A percentile compares a stretch with the other conserved stretches of the same genome.
phyloP scores from a whole-genome alignment of 352 stramenopile species.

The Phytopythium ostracodes region DNA sequence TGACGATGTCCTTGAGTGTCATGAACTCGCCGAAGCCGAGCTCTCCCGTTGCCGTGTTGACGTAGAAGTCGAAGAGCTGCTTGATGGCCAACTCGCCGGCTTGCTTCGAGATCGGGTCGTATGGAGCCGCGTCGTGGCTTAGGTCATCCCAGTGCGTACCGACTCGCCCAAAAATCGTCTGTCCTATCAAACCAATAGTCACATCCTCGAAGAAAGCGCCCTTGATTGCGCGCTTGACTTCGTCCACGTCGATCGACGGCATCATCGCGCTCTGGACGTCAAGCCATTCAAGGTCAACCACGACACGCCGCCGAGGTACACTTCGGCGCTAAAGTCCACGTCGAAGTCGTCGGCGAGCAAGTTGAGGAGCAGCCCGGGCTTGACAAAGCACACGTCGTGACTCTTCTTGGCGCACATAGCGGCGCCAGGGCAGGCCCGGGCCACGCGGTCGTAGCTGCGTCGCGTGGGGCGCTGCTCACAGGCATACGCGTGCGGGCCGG shows the following conservation, averaged over 20 bases:
- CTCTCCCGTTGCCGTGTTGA: background rate
- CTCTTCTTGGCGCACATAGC: background rate
- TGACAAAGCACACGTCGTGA: background rate
- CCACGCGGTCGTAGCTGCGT: background rate
- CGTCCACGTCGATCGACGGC: background rate
- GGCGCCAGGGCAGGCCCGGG: background rate
- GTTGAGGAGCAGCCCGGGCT: background rate
- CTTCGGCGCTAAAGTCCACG: background rate
- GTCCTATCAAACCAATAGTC: no score
- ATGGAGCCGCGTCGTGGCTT: background rate
- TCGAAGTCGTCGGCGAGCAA: background rate
- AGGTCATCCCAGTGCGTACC: background rate
- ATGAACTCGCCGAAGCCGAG: background rate
- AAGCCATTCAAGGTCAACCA: background rate
- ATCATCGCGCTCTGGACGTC: background rate
- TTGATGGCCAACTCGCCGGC: background rate
- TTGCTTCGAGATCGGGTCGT: background rate
- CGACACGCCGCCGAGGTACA: background rate
- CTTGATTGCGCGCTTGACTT: background rate
- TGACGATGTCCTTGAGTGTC: background rate
- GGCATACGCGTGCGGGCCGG: background rate
- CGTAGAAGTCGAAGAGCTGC: background rate
- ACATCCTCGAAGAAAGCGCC: background rate
- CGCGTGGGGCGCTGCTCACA: background rate
- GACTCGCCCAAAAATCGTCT: background rate